phyloP scores from a whole-genome alignment of 176 grass and related monocot species.

The Triticum aestivum region IWGSC_CS_RefSeq_v2.1 NC_057807.1:413946596-413947095 shows the following conservation, averaged over 20 bases:
- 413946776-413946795: conserved; percentile 49
- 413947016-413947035: conserved; percentile 41
- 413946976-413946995: conserved; percentile 44
- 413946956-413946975: conserved; percentile 25
- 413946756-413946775: conserved; percentile 53
- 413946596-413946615: conserved; percentile 57
- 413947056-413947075: conserved; percentile 26
- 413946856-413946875: conserved; percentile 47
- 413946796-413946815: conserved; percentile 41
- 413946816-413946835: conserved; percentile 41
- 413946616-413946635: conserved; percentile 69
- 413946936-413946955: conserved; percentile 32
- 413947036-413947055: conserved; percentile 1
- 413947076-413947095: conserved; percentile 29
- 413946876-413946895: conserved; percentile 47
- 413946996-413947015: conserved; percentile 52
- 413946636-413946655: conserved; percentile 32
- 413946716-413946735: conserved; percentile 41
- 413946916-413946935: conserved; percentile 61
- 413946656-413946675: conserved; percentile 29
- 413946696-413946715: not conserved
- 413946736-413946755: conserved; percentile 58
- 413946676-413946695: conserved; percentile 52
- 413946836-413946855: conserved; percentile 33
- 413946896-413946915: conserved; percentile 58